Conservation (phyloP, 768 basidiomycete species). For the Dioszegia hungarica region DNA sequence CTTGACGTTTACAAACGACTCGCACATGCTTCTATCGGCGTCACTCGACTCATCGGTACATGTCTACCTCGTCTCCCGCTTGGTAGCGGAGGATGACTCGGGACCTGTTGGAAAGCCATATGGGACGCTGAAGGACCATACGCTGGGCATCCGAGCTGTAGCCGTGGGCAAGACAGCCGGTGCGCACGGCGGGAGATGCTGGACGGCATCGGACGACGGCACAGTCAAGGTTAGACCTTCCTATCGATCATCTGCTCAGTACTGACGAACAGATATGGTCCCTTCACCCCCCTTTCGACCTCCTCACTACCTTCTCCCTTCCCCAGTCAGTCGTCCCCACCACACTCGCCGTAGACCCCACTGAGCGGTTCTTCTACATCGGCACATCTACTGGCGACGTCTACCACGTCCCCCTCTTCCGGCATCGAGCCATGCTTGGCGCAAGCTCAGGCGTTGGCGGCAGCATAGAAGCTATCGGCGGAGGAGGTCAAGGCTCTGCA, state of each 20-base stretch:
- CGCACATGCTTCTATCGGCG: conserved; percentile 71
- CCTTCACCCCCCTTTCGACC: conserved; percentile 56
- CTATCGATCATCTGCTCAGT: background rate
- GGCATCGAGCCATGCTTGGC: conserved; percentile 40
- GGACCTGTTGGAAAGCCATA: conserved; percentile 62
- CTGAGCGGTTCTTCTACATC: conserved; percentile 84
- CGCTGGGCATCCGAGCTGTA: conserved; percentile 79
- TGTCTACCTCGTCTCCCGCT: conserved; percentile 55
- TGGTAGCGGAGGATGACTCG: conserved; percentile 37
- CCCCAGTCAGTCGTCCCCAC: conserved; percentile 63
- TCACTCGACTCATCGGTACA: conserved; percentile 84
- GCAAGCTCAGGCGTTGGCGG: conserved; percentile 1
- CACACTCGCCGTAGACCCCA: conserved; percentile 67
- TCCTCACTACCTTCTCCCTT: conserved; percentile 83
- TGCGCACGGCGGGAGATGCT: conserved; percentile 57
- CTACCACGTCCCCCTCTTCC: conserved; percentile 74
- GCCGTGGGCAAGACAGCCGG: conserved; percentile 70
- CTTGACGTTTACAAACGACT: conserved; percentile 76
- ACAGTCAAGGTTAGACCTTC: conserved; percentile 69
- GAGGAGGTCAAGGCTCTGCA: conserved; percentile 31
- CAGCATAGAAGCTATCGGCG: conserved; percentile 30
- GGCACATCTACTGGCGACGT: conserved; percentile 70
- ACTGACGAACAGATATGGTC: conserved; percentile 38
- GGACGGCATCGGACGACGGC: conserved; percentile 81
- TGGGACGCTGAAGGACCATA: conserved; percentile 82